These are phyloP conservation scores for Mycena chlorophos DNA, from an alignment of 768 basidiomycete genomes.

Conservation along the genomic window DNA sequence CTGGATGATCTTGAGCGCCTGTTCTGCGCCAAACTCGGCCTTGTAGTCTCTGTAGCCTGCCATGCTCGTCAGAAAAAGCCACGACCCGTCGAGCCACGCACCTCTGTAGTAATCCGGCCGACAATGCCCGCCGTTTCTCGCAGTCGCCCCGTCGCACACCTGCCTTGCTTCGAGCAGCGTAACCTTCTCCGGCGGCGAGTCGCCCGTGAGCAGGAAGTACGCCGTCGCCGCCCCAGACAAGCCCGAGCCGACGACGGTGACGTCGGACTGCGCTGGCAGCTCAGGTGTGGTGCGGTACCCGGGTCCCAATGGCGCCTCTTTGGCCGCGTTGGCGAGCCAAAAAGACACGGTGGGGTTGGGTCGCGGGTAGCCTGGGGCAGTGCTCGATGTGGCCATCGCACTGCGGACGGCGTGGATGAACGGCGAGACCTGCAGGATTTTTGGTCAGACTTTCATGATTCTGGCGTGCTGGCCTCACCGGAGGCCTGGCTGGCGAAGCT, in stretches of 20 bases:
- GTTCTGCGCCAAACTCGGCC: slow-evolving; percentile 24
- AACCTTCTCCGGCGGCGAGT: slow-evolving; percentile 25
- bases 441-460: too few species aligned
- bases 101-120: slow-evolving; percentile 26
- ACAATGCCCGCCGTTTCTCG: slow-evolving; percentile 31
- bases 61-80: neutral
- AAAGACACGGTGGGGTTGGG: slow-evolving; percentile 32
- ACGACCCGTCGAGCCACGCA: neutral
- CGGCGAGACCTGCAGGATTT: too few species aligned
- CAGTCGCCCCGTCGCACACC: slow-evolving; percentile 30
- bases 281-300: slow-evolving; percentile 23
- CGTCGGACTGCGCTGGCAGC: slow-evolving; percentile 24
- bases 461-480: too few species aligned
- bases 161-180: slow-evolving; percentile 48
- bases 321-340: slow-evolving; percentile 30
- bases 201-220: slow-evolving; percentile 27
- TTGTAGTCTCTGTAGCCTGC: slow-evolving; percentile 24
- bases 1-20: slow-evolving; percentile 28
- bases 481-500: too few species aligned
- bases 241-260: slow-evolving; percentile 38
- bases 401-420: too few species aligned
- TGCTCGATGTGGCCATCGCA: too few species aligned
- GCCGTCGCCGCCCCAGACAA: slow-evolving; percentile 35
- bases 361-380: slow-evolving; percentile 13
- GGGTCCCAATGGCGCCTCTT: slow-evolving; percentile 18